A percentile compares a stretch with the other conserved stretches of the same genome.
These are phyloP conservation scores for Xylariaceae sp. DNA, from an alignment of 2,329 filamentous ascomycete genomes.

Conservation along the genomic window DNA sequence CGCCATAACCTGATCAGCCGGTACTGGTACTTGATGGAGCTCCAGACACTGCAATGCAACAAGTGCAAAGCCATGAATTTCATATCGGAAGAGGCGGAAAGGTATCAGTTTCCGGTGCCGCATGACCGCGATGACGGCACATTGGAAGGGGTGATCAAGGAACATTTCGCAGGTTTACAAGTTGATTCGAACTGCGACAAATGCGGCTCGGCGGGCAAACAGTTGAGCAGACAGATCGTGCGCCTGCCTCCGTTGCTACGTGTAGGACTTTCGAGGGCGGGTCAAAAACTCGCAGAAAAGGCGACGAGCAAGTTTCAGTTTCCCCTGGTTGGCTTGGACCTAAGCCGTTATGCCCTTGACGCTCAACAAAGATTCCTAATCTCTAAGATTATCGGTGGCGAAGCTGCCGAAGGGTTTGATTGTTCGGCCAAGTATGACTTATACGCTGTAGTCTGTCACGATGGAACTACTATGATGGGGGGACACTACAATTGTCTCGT, in stretches of 20 bases:
- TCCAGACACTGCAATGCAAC: slow-evolving; percentile 62
- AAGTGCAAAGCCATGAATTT: slow-evolving; percentile 38
- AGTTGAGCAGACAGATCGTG: slow-evolving; percentile 4
- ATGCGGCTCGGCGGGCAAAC: slow-evolving; percentile 9
- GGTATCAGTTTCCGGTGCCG: slow-evolving; percentile 12
- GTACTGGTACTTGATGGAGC: slow-evolving; percentile 66
- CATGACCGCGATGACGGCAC: not conserved
- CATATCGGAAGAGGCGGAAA: slow-evolving; percentile 1
- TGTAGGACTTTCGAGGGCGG: slow-evolving; percentile 49
- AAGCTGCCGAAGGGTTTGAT: slow-evolving; percentile 40
- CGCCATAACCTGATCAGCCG: slow-evolving; percentile 70
- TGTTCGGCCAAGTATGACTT: slow-evolving; percentile 66
- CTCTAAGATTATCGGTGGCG: slow-evolving; percentile 28
- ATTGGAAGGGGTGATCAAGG: not conserved
- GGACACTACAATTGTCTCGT: slow-evolving; percentile 79
- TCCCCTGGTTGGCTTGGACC: slow-evolving; percentile 63
- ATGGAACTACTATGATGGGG: slow-evolving; percentile 59
- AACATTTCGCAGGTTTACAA: slow-evolving; percentile 1
- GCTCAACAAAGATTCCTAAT: slow-evolving; percentile 14
- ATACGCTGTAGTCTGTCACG: slow-evolving; percentile 78
- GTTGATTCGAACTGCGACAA: slow-evolving; percentile 13
- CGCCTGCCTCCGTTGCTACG: slow-evolving; percentile 62
- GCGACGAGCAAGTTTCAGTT: slow-evolving; percentile 69
- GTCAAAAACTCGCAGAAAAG: slow-evolving; percentile 46
- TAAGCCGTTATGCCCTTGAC: slow-evolving; percentile 37